Percentiles rank a stretch among this genome's conserved stretches.
These are phyloP conservation scores for Cystobasidium slooffiae DNA, from an alignment of 1,284 basidiomycete genomes.

Conservation along the genomic window DNA sequence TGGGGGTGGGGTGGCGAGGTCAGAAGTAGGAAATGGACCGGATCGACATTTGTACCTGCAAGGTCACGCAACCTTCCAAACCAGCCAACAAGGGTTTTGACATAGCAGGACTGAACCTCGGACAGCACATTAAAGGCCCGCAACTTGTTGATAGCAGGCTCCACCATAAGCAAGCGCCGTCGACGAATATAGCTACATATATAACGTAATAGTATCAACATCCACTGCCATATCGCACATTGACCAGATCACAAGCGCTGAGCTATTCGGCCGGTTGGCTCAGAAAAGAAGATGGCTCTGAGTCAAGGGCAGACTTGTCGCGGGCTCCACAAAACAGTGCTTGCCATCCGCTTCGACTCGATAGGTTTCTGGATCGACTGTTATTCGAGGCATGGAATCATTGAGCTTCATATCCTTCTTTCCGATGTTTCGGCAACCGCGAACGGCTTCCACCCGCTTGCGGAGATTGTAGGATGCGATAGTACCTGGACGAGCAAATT, in stretches of 20 bases:
- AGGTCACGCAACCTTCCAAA: neutral
- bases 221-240: neutral
- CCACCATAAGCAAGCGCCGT: neutral
- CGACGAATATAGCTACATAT: constrained; percentile 6
- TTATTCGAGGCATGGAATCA: constrained; percentile 75
- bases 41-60: neutral
- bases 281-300: constrained; percentile 47
- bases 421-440: constrained; percentile 71
- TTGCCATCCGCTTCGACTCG: constrained; percentile 81
- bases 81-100: too few relatives aligned
- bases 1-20: constrained; percentile 11
- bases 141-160: too few relatives aligned
- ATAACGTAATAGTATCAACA: neutral
- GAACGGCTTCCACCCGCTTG: constrained; percentile 77
- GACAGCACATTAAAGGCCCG: too few relatives aligned
- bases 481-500: constrained; percentile 57
- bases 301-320: constrained; percentile 70
- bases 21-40: neutral
- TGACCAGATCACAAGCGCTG: too few relatives aligned
- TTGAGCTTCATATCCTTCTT: constrained; percentile 97
- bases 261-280: neutral
- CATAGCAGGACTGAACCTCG: too few relatives aligned
- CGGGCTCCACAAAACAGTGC: constrained; percentile 75
- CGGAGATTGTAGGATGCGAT: constrained; percentile 72
- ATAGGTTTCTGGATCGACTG: constrained; percentile 90